Evolutionary conservation across 768 basidiomycete species (phyloP), one percentile per base, ranked within the genome.

Genomic region (Mycena maculata): DNA sequence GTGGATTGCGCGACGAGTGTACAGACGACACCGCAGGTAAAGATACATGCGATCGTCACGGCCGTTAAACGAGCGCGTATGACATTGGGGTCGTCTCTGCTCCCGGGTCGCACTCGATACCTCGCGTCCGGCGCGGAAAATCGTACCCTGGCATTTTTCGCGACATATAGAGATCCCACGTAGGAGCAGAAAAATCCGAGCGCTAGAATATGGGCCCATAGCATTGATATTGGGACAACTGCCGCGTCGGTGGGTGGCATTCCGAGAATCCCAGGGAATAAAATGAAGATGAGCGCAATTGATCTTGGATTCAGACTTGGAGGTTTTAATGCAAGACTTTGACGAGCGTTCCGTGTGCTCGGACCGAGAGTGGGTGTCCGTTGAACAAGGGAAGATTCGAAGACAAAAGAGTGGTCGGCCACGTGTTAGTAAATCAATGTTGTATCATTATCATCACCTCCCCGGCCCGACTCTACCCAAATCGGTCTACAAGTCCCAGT

Each of bases 31-130:
- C 75, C 71, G 48, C 91, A 87, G 70, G 89, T 90, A 1, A 85
- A 63, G 0, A 86, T 44, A 2, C 93, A 94, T 45, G 91, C 90
- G 28, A 86, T 45, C 27, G 82, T 81, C 6, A 91, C 95, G 5
- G 92, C 91, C 18, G 83, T 73, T 58, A 98, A 79, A 23, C 97
- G 84, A 7, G 92, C 90, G n/a, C 85, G 83, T 66, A 99, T 95
- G 7, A 97, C 93, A 41, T 85, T 85, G 1, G 95, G 91, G 73
- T 97, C 92, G 75, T 98, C 92, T 67, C 96, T 85, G 87, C 88
- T 54, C 58, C 71, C 50, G 63, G 58, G 50, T 55, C 80, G 69
- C 67, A 77, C 79, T 53, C 67, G 70, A 30, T 69, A 74, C 39
- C 75, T 76, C 65, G 75, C 77, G 61, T 66, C 75, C 48, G 68